Evolutionary conservation across 192 early-diverging fungal species (phyloP).

Genomic region (Backusella liffmaniae): DNA sequence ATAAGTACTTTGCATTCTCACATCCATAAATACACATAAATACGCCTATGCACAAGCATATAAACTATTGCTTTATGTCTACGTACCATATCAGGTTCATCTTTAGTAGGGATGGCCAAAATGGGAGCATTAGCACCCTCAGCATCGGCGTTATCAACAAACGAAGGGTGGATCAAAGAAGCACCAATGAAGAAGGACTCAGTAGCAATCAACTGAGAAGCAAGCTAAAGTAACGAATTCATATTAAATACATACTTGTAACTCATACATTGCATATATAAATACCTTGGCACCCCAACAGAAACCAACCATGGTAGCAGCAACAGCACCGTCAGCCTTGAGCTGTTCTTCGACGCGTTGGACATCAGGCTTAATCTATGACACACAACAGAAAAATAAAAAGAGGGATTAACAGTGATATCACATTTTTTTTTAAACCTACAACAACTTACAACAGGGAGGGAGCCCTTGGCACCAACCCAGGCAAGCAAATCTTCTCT

Average conservation of each 20-base stretch:
- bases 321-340: conserved; percentile 38
- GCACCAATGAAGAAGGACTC: conserved; percentile 46
- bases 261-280: background rate
- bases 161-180: conserved; percentile 66
- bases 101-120: conserved; percentile 59
- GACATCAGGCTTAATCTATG: conserved; percentile 8
- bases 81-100: conserved; percentile 59
- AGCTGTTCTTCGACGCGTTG: conserved; percentile 33
- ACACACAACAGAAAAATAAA: background rate
- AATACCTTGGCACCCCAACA: conserved; percentile 69
- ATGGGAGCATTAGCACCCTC: conserved; percentile 57
- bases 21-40: background rate
- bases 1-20: background rate
- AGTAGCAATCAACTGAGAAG: conserved; percentile 44
- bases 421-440: background rate
- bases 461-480: background rate
- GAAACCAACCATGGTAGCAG: conserved; percentile 59
- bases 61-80: background rate
- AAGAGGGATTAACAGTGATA: background rate
- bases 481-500: background rate
- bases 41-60: background rate
- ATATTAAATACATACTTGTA: background rate
- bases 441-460: background rate
- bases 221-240: conserved; percentile 30
- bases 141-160: conserved; percentile 46